phyloP scores from a whole-genome alignment of 2,329 filamentous ascomycete species.

The Penicillium nordicum region DNA sequence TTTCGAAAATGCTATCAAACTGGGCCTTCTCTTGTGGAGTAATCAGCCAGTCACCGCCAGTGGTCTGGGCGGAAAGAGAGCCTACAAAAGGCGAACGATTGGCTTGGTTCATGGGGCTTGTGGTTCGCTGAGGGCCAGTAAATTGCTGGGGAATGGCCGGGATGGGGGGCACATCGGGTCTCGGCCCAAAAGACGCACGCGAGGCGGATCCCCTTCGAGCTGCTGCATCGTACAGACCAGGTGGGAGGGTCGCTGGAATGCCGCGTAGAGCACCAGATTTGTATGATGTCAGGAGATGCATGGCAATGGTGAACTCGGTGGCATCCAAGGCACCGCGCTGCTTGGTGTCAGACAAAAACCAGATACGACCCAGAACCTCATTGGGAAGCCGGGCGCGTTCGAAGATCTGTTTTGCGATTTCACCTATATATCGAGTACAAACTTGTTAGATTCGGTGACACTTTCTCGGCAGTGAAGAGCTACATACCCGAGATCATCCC shows the following conservation, averaged over 20 bases:
- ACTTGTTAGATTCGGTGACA: neutral
- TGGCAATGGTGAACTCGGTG: conserved; percentile 95
- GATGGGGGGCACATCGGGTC: conserved; percentile 53
- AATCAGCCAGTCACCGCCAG: conserved; percentile 74
- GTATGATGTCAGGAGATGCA: conserved; percentile 92
- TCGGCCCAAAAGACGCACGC: conserved; percentile 51
- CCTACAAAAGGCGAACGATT: conserved; percentile 48
- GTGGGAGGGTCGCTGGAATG: conserved; percentile 75
- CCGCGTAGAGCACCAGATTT: conserved; percentile 77
- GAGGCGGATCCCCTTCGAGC: conserved; percentile 61
- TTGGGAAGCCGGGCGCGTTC: conserved; percentile 88
- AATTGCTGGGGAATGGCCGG: conserved; percentile 78
- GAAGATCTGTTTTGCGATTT: conserved; percentile 89
- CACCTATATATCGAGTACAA: conserved; percentile 50
- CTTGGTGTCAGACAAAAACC: conserved; percentile 91
- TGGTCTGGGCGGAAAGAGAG: conserved; percentile 52
- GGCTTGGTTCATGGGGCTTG: conserved; percentile 51
- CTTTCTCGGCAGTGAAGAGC: neutral
- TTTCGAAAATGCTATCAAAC: conserved; percentile 82
- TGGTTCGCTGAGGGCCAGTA: conserved; percentile 58
- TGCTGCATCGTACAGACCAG: conserved; percentile 86
- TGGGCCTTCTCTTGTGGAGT: conserved; percentile 77
- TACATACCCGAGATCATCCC: conserved; percentile 66
- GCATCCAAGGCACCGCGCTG: conserved; percentile 81
- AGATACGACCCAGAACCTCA: conserved; percentile 88